Evolutionary conservation across 1,284 basidiomycete genomes (phyloP).

Genomic region (Golubevia pallescens): DNA sequence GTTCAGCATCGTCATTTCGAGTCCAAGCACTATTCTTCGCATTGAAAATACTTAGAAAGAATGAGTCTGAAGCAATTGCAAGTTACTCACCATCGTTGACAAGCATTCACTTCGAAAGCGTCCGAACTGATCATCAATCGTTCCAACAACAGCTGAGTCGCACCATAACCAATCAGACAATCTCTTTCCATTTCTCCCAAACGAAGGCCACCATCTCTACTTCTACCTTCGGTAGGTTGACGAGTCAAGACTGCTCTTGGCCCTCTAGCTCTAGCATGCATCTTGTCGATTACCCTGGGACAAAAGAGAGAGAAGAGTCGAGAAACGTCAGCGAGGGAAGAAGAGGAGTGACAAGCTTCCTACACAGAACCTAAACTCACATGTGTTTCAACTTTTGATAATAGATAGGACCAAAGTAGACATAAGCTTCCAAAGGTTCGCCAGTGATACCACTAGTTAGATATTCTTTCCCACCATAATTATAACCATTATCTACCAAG

Average conservation of each 20-base stretch:
- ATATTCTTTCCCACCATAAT: slow-evolving; percentile 58
- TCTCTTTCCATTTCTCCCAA: slow-evolving; percentile 63
- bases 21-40: background rate
- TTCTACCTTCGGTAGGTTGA: slow-evolving; percentile 60
- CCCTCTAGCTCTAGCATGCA: slow-evolving; percentile 61
- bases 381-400: slow-evolving; percentile 65
- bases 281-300: slow-evolving; percentile 54
- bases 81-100: slow-evolving; percentile 32
- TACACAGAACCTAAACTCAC: slow-evolving; percentile 13
- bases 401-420: slow-evolving; percentile 64
- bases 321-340: background rate
- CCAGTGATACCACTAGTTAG: slow-evolving; percentile 60
- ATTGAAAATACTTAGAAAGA: background rate
- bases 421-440: slow-evolving; percentile 58
- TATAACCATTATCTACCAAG: slow-evolving; percentile 57
- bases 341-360: background rate
- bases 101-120: slow-evolving; percentile 54
- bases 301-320: background rate
- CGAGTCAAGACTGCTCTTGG: slow-evolving; percentile 59
- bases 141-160: slow-evolving; percentile 57
- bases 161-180: slow-evolving; percentile 60
- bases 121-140: slow-evolving; percentile 58
- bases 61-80: background rate
- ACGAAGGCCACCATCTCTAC: slow-evolving; percentile 55
- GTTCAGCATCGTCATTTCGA: background rate